phyloP scores from a whole-genome alignment of 331 rosid species.

The Quercus lobata region DNA sequence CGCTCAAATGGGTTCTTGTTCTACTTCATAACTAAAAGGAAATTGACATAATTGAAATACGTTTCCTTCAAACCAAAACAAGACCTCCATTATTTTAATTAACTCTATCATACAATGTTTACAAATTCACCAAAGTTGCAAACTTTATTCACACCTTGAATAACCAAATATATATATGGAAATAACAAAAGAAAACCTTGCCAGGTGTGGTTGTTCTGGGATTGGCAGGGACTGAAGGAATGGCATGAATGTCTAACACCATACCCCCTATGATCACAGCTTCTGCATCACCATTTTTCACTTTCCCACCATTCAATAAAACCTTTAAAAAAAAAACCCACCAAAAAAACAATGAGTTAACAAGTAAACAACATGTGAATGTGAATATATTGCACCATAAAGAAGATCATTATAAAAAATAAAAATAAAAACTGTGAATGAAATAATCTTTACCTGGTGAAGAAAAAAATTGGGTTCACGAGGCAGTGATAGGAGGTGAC shows the following conservation, averaged over 20 bases:
- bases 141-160: no score
- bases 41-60: no score
- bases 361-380: background rate
- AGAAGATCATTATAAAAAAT: background rate
- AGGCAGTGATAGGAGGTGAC: conserved; percentile 22
- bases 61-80: no score
- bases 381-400: background rate
- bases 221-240: no score
- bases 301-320: conserved; percentile 16
- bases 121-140: no score
- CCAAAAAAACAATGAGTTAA: background rate
- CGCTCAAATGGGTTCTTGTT: background rate
- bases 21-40: no score
- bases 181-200: conserved; percentile 37
- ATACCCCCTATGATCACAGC: conserved; percentile 81
- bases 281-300: conserved; percentile 32
- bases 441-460: conserved; percentile 21
- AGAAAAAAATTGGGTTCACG: conserved; percentile 5
- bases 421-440: background rate
- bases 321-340: conserved; percentile 20
- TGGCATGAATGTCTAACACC: conserved; percentile 88
- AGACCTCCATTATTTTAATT: no score
- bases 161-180: no score
- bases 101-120: no score
- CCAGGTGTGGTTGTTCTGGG: conserved; percentile 42